Evolutionary conservation across 2,329 filamentous ascomycete species (phyloP), one percentile per base, ranked within the genome.

Genomic region (Thermothelomyces thermophilus): DNA sequence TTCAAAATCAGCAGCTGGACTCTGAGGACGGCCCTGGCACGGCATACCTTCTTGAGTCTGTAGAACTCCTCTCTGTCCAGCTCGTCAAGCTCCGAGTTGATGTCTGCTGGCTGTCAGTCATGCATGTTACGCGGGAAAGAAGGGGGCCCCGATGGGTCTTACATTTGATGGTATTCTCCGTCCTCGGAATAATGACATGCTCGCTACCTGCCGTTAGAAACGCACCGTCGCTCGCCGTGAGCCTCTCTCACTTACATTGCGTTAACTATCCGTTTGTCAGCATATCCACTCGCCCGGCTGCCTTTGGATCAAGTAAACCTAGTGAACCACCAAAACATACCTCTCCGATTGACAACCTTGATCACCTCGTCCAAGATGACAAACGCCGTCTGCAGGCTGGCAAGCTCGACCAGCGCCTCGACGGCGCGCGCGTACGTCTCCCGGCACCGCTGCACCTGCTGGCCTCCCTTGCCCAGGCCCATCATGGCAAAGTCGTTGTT

Each of bases 91-190:
- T 98, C 93, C 1, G 91, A 95, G 72, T 97, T 97, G 77, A 97
- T 97, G 65, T 97, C 83, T 86, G 51, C 26, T 16, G 6, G 10
- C n/a, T 5, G 26, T 58, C 16, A 55, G 58, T 28, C 34, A 34
- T 35, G 10, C 4, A 10, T 2, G 20, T 3, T 11, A 9, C 16
- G 35, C 1, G 14, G 20, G 3, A 28, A 13, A 33, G 7, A 9
- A 17, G 8, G 1, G n/a, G n/a, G n/a, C n/a, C n/a, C 14, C 6
- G 1, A 6, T 16, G 28, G 1, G 19, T 62, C 78, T 59, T 72
- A 84, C 84, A 98, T 72, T 95, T 96, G 74, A 98, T 98, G n/a
- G 93, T 98, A 64, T 97, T 98, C 68, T 98, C 93, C 13, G 93
- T 98, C 58, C 93, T 80, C 11, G 93, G 93, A 62, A 98, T 98